Base-by-base conservation (phyloP, 1,284 basidiomycete genomes). In the Stygiomarasmius scandens region DNA sequence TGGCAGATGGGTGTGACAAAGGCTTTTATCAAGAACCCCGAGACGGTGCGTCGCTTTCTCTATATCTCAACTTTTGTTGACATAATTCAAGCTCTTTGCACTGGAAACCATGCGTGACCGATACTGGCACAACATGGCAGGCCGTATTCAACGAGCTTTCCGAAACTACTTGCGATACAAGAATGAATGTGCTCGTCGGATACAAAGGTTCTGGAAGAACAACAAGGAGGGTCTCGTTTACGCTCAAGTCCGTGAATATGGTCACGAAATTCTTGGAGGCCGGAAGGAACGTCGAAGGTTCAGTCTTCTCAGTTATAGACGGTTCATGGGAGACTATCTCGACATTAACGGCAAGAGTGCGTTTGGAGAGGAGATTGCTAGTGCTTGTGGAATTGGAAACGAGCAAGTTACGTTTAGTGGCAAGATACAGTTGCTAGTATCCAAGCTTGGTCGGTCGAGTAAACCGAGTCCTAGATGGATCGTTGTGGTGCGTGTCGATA, bases 41-140 rank as follows among this genome's bases (percentile, higher is more conserved):
- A 99, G 74, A 99, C 96, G 41, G 93, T 95, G 67, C 64, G 85
- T 63, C 44, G 46, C 16, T 34, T 24, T 19, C 46, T 47, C 53
- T 38, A 5, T 49, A 50, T 32, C 11, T 44, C 34, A 27, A 14
- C 36, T 52, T 51, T 58, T 63, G 34, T 22, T 50, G 2, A 53
- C n/a, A 12, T 41, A 19, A 8, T 20, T 16, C 6, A 51, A 96
- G 92, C 85, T 99, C 22, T 99, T 99, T 72, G 97, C 96, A 20
- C 80, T 99, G 55, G 96, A 99, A 77, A 96, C 95, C 20, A 98
- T 99, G 94, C 89, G 96, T 54, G 97, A 99, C 71, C 87, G 92
- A 58, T 99, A 99, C 76, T 99, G 97, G 97, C 97, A 99, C 75
- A 98, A 98, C 71, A 99, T 99, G 96, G 96, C 96, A 0, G 87